Evolutionary conservation across 257 asterid species (phyloP).

Genomic region (Penstemon newberryi): DNA sequence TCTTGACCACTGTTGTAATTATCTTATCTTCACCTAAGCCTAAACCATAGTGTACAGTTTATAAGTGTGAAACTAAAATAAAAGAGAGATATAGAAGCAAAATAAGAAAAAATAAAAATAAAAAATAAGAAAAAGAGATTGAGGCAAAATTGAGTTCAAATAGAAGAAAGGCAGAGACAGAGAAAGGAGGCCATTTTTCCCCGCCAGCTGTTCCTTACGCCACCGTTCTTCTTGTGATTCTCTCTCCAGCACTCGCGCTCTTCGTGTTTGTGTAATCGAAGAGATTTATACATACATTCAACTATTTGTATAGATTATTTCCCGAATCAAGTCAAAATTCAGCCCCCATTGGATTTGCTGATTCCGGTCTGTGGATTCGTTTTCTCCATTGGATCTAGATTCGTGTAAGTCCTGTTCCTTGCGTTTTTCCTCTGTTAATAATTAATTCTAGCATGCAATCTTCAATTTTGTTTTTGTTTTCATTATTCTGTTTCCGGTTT

Average conservation of each 20-base stretch:
- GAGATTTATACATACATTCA: background rate
- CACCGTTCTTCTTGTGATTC: background rate
- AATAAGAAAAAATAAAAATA: background rate
- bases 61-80: too few relatives aligned
- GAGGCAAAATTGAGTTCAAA: background rate
- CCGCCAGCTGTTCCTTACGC: slow-evolving; percentile 10
- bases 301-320: background rate
- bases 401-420: slow-evolving; percentile 33
- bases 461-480: background rate
- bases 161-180: background rate
- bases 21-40: too few relatives aligned
- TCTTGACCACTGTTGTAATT: too few relatives aligned
- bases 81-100: background rate
- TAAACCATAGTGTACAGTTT: too few relatives aligned
- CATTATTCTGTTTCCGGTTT: background rate
- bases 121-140: background rate
- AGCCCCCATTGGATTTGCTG: slow-evolving; percentile 34
- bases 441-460: background rate
- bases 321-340: slow-evolving; percentile 18
- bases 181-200: slow-evolving; percentile 14
- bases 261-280: background rate
- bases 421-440: background rate
- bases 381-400: slow-evolving; percentile 40
- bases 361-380: slow-evolving; percentile 35
- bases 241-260: background rate